Percentiles rank a stretch among this genome's conserved stretches.
Conservation (phyloP, 2,329 filamentous ascomycete species). For the Hymenoscyphus repandus region DNA sequence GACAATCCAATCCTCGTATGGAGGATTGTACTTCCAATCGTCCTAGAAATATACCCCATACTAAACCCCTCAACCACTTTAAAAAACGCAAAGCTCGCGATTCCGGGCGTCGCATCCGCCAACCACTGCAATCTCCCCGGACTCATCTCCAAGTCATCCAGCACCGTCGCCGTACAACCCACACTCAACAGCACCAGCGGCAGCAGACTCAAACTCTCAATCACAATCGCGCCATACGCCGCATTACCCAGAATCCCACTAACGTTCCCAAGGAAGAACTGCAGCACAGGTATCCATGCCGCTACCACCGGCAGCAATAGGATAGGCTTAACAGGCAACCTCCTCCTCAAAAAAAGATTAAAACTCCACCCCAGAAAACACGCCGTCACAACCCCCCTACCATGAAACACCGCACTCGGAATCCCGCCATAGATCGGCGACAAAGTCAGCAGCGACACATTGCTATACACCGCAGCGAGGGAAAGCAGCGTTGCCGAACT, state of each 20-base stretch:
- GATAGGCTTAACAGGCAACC: constrained; percentile 44
- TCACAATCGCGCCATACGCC: constrained; percentile 67
- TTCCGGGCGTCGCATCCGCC: constrained; percentile 58
- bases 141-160: constrained; percentile 54
- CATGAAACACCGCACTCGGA: constrained; percentile 68
- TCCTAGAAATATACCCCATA: constrained; percentile 37
- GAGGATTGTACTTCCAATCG: constrained; percentile 57
- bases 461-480: constrained; percentile 59
- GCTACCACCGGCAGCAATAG: constrained; percentile 66
- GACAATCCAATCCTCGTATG: constrained; percentile 71
- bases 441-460: constrained; percentile 68
- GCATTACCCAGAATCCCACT: constrained; percentile 60
- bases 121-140: constrained; percentile 50
- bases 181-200: constrained; percentile 58
- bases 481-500: constrained; percentile 42
- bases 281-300: constrained; percentile 66
- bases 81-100: constrained; percentile 63
- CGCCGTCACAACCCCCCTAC: constrained; percentile 57
- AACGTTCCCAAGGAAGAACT: constrained; percentile 64
- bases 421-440: constrained; percentile 87
- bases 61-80: constrained; percentile 37
- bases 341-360: constrained; percentile 50
- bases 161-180: constrained; percentile 55
- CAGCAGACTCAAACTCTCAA: constrained; percentile 68
- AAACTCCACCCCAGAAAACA: constrained; percentile 68